A percentile compares a stretch with the other conserved stretches of the same genome.
Conservation (phyloP, 2,329 filamentous ascomycete species). For the Niveomyces coronatus region DNA sequence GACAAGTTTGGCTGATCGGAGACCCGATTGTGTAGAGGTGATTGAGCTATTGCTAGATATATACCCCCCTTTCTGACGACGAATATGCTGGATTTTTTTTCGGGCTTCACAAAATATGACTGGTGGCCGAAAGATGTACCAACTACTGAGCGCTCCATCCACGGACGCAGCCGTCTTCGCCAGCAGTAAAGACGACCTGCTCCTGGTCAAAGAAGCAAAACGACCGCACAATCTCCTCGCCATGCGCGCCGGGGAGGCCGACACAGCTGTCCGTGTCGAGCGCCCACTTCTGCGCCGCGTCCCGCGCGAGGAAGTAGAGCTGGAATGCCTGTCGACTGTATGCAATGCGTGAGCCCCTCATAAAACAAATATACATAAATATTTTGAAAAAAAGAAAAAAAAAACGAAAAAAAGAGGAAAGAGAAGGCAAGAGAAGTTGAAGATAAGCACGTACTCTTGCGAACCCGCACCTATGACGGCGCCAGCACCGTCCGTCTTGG, state of each 20-base stretch:
- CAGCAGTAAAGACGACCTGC: conserved; percentile 47
- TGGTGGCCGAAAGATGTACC: no score
- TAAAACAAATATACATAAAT: neutral
- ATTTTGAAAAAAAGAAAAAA: conserved; percentile 1
- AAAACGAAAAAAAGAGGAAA: conserved; percentile 20
- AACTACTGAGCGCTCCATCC: conserved; percentile 37
- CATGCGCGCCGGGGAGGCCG: conserved; percentile 51
- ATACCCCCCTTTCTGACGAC: neutral
- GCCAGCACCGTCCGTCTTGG: conserved; percentile 46
- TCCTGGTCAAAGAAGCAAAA: conserved; percentile 55
- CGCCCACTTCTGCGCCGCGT: conserved; percentile 36
- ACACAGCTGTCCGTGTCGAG: conserved; percentile 47
- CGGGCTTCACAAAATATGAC: no score
- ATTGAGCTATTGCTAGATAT: conserved; percentile 8
- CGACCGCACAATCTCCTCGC: conserved; percentile 51
- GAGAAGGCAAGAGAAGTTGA: neutral
- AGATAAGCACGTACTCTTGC: conserved; percentile 58
- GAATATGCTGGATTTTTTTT: conserved; percentile 12
- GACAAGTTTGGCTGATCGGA: conserved; percentile 55
- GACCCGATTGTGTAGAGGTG: no score
- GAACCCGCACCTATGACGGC: conserved; percentile 55
- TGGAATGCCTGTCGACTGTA: conserved; percentile 47
- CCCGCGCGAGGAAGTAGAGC: conserved; percentile 47
- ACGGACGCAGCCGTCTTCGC: conserved; percentile 48
- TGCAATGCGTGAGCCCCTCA: no score